Conservation (phyloP, 176 grass and related monocot species). For the Eleusine coracana region DNA sequence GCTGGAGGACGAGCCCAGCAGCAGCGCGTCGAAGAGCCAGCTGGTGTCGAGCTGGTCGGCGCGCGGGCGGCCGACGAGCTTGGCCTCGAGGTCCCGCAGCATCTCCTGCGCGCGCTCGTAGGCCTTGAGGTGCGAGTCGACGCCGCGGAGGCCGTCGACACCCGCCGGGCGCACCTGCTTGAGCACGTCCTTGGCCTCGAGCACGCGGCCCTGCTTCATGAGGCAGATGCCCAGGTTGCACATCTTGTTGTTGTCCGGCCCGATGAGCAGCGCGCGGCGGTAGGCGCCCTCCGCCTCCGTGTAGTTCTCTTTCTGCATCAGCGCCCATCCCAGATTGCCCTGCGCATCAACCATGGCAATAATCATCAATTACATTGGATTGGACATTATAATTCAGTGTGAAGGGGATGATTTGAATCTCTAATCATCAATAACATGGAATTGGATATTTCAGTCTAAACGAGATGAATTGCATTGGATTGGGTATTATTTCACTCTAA, state of each 20-base stretch:
- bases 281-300: slow-evolving; percentile 87
- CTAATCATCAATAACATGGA: background rate
- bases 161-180: slow-evolving; percentile 79
- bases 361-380: background rate
- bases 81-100: slow-evolving; percentile 85
- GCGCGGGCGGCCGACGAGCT: slow-evolving; percentile 51
- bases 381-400: background rate
- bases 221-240: slow-evolving; percentile 98
- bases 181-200: slow-evolving; percentile 91
- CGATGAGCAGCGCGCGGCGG: slow-evolving; percentile 71
- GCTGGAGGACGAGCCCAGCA: slow-evolving; percentile 60
- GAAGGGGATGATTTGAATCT: background rate
- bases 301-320: slow-evolving; percentile 99
- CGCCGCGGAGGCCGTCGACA: slow-evolving; percentile 73
- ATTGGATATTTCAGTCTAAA: background rate
- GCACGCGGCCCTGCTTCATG: slow-evolving; percentile 84
- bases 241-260: slow-evolving; percentile 97
- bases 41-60: slow-evolving; percentile 44
- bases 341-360: slow-evolving; percentile 27
- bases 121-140: slow-evolving; percentile 94
- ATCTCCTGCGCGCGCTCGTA: slow-evolving; percentile 92
- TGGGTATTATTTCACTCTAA: background rate
- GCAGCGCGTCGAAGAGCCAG: slow-evolving; percentile 85
- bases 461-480: background rate
- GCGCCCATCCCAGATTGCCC: slow-evolving; percentile 95